phyloP scores from a whole-genome alignment of 2,329 filamentous ascomycete genomes.

The Zopfia rhizophila region DNA sequence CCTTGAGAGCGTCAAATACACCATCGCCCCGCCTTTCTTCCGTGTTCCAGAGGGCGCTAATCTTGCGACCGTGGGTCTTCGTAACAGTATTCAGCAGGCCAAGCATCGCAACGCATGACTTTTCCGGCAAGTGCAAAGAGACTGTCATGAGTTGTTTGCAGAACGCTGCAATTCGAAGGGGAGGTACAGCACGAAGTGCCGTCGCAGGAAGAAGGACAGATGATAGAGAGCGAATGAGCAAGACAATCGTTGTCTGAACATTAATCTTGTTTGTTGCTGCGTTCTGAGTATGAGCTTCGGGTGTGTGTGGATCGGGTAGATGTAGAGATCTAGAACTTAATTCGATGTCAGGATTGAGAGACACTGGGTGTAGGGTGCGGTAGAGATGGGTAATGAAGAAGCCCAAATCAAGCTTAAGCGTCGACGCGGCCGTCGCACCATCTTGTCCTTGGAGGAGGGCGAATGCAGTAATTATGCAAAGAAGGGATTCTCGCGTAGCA shows the following conservation, averaged over 20 bases:
- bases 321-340: conserved; percentile 78
- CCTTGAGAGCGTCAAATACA: conserved; percentile 76
- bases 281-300: conserved; percentile 46
- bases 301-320: conserved; percentile 71
- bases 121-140: conserved; percentile 88
- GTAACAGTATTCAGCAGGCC: conserved; percentile 81
- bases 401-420: conserved; percentile 88
- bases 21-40: conserved; percentile 95
- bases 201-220: conserved; percentile 81
- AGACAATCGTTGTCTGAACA: conserved; percentile 91
- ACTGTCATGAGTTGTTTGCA: conserved; percentile 88
- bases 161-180: conserved; percentile 88
- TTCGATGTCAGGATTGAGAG: conserved; percentile 87
- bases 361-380: conserved; percentile 80
- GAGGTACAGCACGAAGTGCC: conserved; percentile 79
- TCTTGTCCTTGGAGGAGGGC: conserved; percentile 96
- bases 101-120: conserved; percentile 82
- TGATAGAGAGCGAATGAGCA: conserved; percentile 87
- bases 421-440: conserved; percentile 81
- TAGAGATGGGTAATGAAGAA: conserved; percentile 97
- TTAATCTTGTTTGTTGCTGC: conserved; percentile 79
- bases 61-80: conserved; percentile 82
- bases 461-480: conserved; percentile 96
- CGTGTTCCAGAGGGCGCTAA: conserved; percentile 89
- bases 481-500: conserved; percentile 87